Evolutionary conservation across 345 rosid species (phyloP).

Genomic region (Salix dunnii): DNA sequence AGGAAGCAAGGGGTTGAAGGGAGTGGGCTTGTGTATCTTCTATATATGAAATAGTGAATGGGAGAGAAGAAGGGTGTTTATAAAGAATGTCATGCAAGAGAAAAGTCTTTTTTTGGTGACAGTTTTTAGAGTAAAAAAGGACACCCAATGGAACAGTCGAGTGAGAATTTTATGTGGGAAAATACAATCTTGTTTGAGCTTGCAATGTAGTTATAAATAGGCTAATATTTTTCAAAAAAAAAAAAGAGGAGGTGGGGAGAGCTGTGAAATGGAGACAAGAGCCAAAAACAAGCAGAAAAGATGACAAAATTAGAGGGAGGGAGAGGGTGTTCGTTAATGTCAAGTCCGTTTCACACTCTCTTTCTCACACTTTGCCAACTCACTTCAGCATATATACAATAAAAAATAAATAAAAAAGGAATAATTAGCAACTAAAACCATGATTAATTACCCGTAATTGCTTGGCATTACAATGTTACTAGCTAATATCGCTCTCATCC

Average conservation of each 20-base stretch:
- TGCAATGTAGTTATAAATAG: constrained; percentile 5
- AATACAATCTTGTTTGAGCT: neutral
- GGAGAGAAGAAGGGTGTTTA: neutral
- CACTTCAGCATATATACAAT: constrained; percentile 27
- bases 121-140: constrained; percentile 30
- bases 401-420: neutral
- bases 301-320: constrained; percentile 39
- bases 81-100: neutral
- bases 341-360: constrained; percentile 66
- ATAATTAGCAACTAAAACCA: neutral
- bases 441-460: neutral
- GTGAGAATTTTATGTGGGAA: constrained; percentile 20
- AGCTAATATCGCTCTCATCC: neutral
- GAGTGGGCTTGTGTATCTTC: constrained; percentile 22
- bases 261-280: too few species aligned
- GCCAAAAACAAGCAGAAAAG: constrained; percentile 27
- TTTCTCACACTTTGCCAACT: constrained; percentile 71
- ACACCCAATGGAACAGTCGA: constrained; percentile 34
- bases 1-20: constrained; percentile 10
- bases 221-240: too few species aligned
- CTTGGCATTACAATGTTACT: neutral
- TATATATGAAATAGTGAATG: constrained; percentile 14
- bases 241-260: too few species aligned
- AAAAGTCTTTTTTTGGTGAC: constrained; percentile 4
- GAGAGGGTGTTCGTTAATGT: constrained; percentile 26